Evolutionary conservation across 2,329 filamentous ascomycete genomes (phyloP).

Genomic region (Xylariaceae sp.): DNA sequence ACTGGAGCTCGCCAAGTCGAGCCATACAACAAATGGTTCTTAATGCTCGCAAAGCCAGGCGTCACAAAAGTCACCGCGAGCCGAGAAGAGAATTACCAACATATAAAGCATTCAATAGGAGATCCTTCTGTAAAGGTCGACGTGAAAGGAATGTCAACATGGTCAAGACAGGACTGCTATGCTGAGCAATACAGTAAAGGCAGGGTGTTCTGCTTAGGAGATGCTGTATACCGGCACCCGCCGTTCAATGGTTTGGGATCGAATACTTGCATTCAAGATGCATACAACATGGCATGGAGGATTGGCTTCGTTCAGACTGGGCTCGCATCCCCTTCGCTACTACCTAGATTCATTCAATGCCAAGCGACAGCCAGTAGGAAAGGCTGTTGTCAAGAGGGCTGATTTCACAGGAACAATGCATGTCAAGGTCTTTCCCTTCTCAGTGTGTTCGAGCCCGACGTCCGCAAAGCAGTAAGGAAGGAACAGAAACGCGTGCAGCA

Average conservation of each 20-base stretch:
- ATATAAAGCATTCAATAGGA: constrained; percentile 11
- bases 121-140: constrained; percentile 6
- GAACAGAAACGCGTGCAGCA: constrained; percentile 4
- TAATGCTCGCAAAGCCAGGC: constrained; percentile 14
- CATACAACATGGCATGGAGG: constrained; percentile 18
- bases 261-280: constrained; percentile 17
- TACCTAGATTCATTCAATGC: constrained; percentile 11
- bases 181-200: constrained; percentile 12
- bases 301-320: constrained; percentile 13
- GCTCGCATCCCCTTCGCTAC: constrained; percentile 9
- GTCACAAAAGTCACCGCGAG: constrained; percentile 8
- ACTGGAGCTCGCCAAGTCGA: constrained; percentile 13
- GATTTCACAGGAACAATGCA: constrained; percentile 12
- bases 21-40: constrained; percentile 13
- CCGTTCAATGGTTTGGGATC: constrained; percentile 12
- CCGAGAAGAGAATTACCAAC: constrained; percentile 8
- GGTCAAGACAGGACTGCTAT: constrained; percentile 13
- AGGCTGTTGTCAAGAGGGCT: constrained; percentile 10
- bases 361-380: constrained; percentile 14
- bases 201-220: constrained; percentile 12
- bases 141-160: constrained; percentile 8
- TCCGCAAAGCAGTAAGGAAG: constrained; percentile 8
- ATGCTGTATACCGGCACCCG: constrained; percentile 13
- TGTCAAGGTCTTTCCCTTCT: constrained; percentile 9
- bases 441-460: constrained; percentile 12